Evolutionary conservation across 768 basidiomycete species (phyloP), one percentile per base, ranked within the genome.

Genomic region (Podaxis rugospora): DNA sequence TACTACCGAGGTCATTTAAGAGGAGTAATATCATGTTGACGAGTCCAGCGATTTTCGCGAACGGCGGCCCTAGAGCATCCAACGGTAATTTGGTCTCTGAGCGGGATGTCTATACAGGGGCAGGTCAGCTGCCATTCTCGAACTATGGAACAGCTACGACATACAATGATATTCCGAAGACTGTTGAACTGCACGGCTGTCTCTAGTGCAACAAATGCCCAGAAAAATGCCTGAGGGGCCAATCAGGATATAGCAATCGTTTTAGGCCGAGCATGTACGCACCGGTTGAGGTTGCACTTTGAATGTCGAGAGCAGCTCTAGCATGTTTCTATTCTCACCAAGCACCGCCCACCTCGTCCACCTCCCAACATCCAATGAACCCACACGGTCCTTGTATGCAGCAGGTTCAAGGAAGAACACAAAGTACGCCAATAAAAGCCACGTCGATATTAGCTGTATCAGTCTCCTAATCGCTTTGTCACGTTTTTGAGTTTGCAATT

Each of bases 121-220:
- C 88, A 90, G 55, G 4, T 63, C 39, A 49, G 18, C 1, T 1
- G 28, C 7, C 32, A 32, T 51, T 16, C 39, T 53, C 40, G 42
- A 23, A 37, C 51, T 37, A 37, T 42, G 11, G 49, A 36, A 52
- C 49, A 39, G 63, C 39, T 11, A 27, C 9, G 11, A 68, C 89
- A 68, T 68, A 90, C 90, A 63, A 87, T 81, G 60, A 86, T 84
- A 11, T 80, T 81, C 68, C 90, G 86, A 72, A 93, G 83, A 57
- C 86, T 84, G 64, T 86, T 67, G 7, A 91, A 90, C 66, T 92
- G 89, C 47, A 93, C 68, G 18, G 80, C 79, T 23, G 92, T 76
- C 65, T 92, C 83, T 3, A 93, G 69, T 0, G 91, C 88, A 40
- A 83, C 82, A 62, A 93, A 92, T 6, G 83, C 87, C 89, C 89